Evolutionary conservation across 768 basidiomycete species (phyloP).

Genomic region (Naganishia onofrii): DNA sequence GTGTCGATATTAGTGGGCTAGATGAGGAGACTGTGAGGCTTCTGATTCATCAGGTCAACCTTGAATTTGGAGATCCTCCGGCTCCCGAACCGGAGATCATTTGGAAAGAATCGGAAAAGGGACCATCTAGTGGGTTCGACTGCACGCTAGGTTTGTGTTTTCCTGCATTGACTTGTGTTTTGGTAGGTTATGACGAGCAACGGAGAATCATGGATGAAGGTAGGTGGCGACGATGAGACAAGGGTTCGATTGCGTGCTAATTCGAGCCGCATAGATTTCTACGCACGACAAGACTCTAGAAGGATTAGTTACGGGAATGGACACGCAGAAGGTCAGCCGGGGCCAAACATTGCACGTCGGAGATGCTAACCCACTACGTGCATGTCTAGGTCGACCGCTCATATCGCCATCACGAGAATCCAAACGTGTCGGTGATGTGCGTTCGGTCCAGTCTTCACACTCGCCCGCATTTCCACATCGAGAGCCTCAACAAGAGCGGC

Average conservation of each 20-base stretch:
- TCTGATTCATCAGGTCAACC: constrained; percentile 26
- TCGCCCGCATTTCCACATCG: constrained; percentile 12
- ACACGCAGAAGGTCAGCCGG: constrained; percentile 3
- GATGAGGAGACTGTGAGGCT: constrained; percentile 16
- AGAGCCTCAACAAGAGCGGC: constrained; percentile 3
- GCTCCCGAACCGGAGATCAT: constrained; percentile 11
- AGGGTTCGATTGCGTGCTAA: neutral
- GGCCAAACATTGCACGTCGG: neutral
- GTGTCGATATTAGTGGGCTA: constrained; percentile 22
- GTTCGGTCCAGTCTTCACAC: constrained; percentile 4
- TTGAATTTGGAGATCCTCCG: constrained; percentile 19
- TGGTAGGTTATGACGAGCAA: constrained; percentile 5
- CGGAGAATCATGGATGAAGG: constrained; percentile 16
- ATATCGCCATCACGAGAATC: constrained; percentile 1
- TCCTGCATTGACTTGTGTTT: neutral
- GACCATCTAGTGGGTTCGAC: neutral
- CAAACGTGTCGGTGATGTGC: neutral
- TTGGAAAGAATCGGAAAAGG: constrained; percentile 19
- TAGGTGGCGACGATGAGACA: neutral
- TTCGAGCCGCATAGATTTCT: neutral
- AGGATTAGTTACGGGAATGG: constrained; percentile 12
- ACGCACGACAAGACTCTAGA: neutral
- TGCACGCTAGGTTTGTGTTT: neutral
- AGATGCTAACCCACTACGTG: neutral
- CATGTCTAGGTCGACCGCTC: constrained; percentile 1